A percentile compares a stretch with the other conserved stretches of the same genome.
These are phyloP conservation scores for Senna tora DNA, from an alignment of 306 rosid species.

Conservation along the genomic window DNA sequence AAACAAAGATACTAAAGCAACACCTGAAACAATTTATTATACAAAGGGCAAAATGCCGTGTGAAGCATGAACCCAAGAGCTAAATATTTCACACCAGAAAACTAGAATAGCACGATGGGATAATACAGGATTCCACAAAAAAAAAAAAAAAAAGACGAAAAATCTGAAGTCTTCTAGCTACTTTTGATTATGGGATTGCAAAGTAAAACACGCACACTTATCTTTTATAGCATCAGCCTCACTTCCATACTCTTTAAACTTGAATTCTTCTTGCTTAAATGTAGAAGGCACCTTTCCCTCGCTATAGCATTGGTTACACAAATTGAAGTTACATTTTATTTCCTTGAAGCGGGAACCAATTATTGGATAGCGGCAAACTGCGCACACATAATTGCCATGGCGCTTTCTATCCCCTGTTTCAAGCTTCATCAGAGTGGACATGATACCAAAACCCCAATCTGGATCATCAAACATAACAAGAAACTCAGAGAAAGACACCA, in stretches of 20 bases:
- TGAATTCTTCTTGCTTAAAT: constrained; percentile 91
- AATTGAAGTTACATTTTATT: constrained; percentile 75
- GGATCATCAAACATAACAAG: constrained; percentile 81
- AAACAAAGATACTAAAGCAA: constrained; percentile 44
- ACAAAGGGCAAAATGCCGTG: constrained; percentile 50
- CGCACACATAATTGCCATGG: constrained; percentile 76
- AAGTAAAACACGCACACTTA: constrained; percentile 78
- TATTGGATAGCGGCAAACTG: constrained; percentile 86
- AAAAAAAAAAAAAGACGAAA: constrained; percentile 26
- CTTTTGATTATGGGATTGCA: constrained; percentile 63
- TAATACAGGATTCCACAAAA: constrained; percentile 47
- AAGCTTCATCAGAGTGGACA: constrained; percentile 83
- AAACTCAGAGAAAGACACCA: constrained; percentile 81
- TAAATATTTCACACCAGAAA: constrained; percentile 71
- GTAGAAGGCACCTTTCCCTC: constrained; percentile 97
- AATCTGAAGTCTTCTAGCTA: constrained; percentile 50
- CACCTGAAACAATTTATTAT: constrained; percentile 54
- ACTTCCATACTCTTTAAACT: constrained; percentile 84
- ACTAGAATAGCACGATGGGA: constrained; percentile 51
- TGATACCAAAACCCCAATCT: constrained; percentile 97
- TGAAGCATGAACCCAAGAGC: constrained; percentile 44
- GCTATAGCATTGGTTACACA: constrained; percentile 96
- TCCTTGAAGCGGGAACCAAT: constrained; percentile 95
- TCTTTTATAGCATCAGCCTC: constrained; percentile 84
- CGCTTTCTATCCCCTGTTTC: constrained; percentile 92